Base-by-base conservation (phyloP, 1,284 basidiomycete genomes). In the Peniophora sp. region DNA sequence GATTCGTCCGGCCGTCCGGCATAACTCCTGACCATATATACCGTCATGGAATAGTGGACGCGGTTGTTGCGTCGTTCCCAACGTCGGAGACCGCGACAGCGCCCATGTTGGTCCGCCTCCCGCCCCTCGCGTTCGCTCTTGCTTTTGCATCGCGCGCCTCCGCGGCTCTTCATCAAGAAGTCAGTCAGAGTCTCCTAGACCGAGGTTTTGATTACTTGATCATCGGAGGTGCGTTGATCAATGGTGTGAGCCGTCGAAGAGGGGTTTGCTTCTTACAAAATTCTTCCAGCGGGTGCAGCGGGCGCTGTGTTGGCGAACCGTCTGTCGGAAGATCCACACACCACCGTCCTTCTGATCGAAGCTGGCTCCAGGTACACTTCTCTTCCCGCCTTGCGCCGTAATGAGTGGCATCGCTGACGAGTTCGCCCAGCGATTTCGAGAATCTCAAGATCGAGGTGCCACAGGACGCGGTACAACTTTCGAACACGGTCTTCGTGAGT, bases 291-390 rank as follows among this genome's bases (percentile, higher is more conserved):
- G 32, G 60, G 60, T 3, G 24, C 53, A 9, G 60, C 59, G 6
- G 60, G 60, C 12, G 50, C 51, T 43, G 55, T 55, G 5, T 22
- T 61, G n/a, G 60, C 58, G n/a, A 55, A 27, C 15, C 27, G 60
- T 14, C 49, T 61, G 47, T 51, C 54, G 10, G 56, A 56, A 32
- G 47, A 53, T 39, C 14, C 52, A 5, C 44, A 45, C 17, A 48
- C 45, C 32, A 45, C 37, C 2, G 60, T 61, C 3, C 55, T 61
- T 15, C 20, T 61, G 11, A 50, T 61, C 15, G 60, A 61, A 49
- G 60, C 60, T 41, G 60, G 60, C 11, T 34, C 50, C 6, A 51
- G 48, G 60, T 61, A 32, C 12, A 52, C n/a, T 55, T n/a, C n/a
- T n/a, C n/a, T n/a, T n/a, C n/a, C n/a, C n/a, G n/a, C n/a, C 15